Evolutionary conservation across 2,329 filamentous ascomycete species (phyloP).

Genomic region (Penicillium sp.): DNA sequence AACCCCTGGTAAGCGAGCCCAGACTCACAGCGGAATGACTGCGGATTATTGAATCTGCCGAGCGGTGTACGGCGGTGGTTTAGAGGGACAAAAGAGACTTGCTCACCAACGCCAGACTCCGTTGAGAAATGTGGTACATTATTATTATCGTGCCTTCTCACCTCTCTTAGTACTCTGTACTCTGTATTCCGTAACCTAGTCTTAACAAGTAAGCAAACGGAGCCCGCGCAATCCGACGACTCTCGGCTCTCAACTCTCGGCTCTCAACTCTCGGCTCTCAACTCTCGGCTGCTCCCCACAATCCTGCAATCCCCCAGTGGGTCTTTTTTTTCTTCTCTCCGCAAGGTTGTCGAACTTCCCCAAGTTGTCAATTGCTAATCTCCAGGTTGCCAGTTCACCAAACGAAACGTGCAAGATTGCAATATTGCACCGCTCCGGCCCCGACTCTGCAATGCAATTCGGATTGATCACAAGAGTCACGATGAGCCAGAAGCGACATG

Average conservation of each 20-base stretch:
- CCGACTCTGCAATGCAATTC: neutral
- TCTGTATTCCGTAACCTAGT: too few species aligned
- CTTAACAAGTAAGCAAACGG: neutral
- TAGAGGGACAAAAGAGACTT: neutral
- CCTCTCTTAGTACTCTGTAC: neutral
- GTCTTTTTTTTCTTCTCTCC: neutral
- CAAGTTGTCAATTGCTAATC: neutral
- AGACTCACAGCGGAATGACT: neutral
- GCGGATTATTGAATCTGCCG: neutral
- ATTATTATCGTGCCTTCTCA: neutral
- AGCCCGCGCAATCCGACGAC: neutral
- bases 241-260: too few species aligned
- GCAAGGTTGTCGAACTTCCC: neutral
- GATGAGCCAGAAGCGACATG: neutral
- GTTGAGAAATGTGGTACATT: neutral
- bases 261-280: conserved; percentile 7
- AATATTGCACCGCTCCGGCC: neutral
- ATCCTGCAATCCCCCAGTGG: conserved; percentile 2
- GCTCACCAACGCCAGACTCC: neutral
- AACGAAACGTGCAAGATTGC: neutral
- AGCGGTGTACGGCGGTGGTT: neutral
- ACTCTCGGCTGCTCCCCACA: conserved; percentile 5
- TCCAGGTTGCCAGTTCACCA: neutral
- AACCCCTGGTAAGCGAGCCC: neutral
- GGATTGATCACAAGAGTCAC: conserved; percentile 2